phyloP scores from a whole-genome alignment of 768 basidiomycete genomes.

The Exsudoporus frostii region DNA sequence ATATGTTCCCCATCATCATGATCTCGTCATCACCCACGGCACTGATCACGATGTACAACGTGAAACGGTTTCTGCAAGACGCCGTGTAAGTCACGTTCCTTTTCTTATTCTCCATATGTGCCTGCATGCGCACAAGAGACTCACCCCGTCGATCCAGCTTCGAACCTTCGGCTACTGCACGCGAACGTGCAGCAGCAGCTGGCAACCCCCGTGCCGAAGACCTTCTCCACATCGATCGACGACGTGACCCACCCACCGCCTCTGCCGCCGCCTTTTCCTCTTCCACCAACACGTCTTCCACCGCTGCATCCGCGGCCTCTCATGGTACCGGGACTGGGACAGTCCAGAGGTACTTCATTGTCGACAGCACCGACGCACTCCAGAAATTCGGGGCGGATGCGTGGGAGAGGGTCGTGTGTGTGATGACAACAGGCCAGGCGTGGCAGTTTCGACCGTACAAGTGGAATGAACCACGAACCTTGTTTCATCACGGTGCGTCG shows the following conservation, averaged over 20 bases:
- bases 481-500: slow-evolving; percentile 86
- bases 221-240: slow-evolving; percentile 83
- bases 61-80: slow-evolving; percentile 91
- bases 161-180: slow-evolving; percentile 72
- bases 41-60: slow-evolving; percentile 97
- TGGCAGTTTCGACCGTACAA: slow-evolving; percentile 99
- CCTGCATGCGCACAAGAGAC: neutral
- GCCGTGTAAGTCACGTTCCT: slow-evolving; percentile 50
- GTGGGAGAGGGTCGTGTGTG: slow-evolving; percentile 96
- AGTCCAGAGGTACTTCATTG: slow-evolving; percentile 73
- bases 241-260: slow-evolving; percentile 49
- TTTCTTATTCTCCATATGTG: too few species aligned
- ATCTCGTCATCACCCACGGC: slow-evolving; percentile 93
- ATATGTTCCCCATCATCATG: slow-evolving; percentile 91
- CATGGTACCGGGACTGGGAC: slow-evolving; percentile 21
- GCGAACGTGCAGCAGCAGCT: slow-evolving; percentile 61
- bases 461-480: slow-evolving; percentile 87
- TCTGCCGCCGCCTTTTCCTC: slow-evolving; percentile 18
- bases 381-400: slow-evolving; percentile 89
- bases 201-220: slow-evolving; percentile 78
- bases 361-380: slow-evolving; percentile 91
- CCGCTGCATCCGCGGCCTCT: slow-evolving; percentile 10
- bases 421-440: slow-evolving; percentile 96
- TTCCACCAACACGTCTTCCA: slow-evolving; percentile 5
- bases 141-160: slow-evolving; percentile 42